Percentiles rank a stretch among this genome's conserved stretches.
These are phyloP conservation scores for Daedaleopsis nitida DNA, from an alignment of 768 basidiomycete genomes.

Conservation along the genomic window DNA sequence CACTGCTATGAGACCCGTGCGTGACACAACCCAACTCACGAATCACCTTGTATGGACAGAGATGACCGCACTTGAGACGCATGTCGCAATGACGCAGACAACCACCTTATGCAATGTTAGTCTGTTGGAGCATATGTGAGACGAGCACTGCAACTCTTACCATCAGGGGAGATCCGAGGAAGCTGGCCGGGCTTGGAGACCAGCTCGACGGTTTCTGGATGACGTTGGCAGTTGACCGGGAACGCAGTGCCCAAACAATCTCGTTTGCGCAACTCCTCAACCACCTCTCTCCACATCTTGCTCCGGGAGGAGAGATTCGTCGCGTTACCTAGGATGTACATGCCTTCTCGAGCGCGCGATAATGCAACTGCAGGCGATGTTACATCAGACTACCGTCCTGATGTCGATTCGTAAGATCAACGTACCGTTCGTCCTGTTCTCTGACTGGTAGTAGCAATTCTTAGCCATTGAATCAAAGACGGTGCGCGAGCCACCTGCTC, in stretches of 20 bases:
- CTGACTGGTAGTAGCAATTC: conserved; percentile 39
- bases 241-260: conserved; percentile 53
- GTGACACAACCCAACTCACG: too few relatives aligned
- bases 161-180: conserved; percentile 55
- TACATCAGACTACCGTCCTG: not conserved
- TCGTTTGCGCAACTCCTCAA: conserved; percentile 52
- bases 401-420: not conserved
- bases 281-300: conserved; percentile 57
- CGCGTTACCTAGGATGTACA: conserved; percentile 74
- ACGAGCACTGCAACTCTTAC: conserved; percentile 30
- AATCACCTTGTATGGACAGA: conserved; percentile 60
- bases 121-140: not conserved
- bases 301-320: conserved; percentile 50
- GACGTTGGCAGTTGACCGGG: conserved; percentile 58
- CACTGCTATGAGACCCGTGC: not conserved
- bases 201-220: conserved; percentile 43
- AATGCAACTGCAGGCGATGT: conserved; percentile 50
- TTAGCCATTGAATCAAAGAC: not conserved
- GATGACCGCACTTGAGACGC: conserved; percentile 60
- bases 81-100: conserved; percentile 58
- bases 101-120: conserved; percentile 45
- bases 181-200: conserved; percentile 56
- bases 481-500: conserved; percentile 8
- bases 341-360: conserved; percentile 71
- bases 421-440: conserved; percentile 57